Evolutionary conservation across 2,329 filamentous ascomycete species (phyloP), one percentile per base, ranked within the genome.

Genomic region (Phialophora expanda): DNA sequence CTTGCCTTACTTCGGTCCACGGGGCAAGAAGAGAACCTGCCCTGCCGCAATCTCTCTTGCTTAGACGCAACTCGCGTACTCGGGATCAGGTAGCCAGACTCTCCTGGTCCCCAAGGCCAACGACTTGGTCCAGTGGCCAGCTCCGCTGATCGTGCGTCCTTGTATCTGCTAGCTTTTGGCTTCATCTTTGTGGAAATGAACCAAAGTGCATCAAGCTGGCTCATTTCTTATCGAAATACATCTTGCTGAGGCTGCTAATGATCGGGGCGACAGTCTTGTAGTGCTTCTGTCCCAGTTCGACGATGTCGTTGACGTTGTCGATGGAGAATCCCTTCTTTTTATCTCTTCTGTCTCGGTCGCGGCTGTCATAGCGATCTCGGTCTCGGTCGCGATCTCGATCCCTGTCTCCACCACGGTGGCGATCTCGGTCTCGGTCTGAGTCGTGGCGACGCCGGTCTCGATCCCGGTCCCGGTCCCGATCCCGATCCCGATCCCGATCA

Each of bases 221-320:
- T 59, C 69, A 69, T 57, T 71, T 71, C 54, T 66, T 71, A 58
- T 72, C 67, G 62, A 72, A 63, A 56, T 72, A 72, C 62, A 71
- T 70, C 64, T 71, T 72, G 26, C 68, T 70, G 51, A 71, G 48
- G 50, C 64, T 67, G 53, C 55, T 66, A 20, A 72, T 61, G 14
- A 72, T 46, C 22, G 71, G 71, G 7, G 65, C 67, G 6, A 72
- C 65, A 7, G 62, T 65, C 70, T 72, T 69, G 66, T 72, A 72
- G 55, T 72, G 71, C 54, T 71, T 72, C 64, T 72, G 70, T 34
- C 71, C 70, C 54, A 67, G 61, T 41, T 71, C 68, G 44, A 68
- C 61, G 14, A 71, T 64, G 34, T 67, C 65, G 22, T 63, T 65
- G 20, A 72, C 58, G 26, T 70, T 67, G 53, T 69, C 67, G 26